Evolutionary conservation across 2,329 filamentous ascomycete genomes (phyloP), one percentile per base, ranked within the genome.

Genomic region (Xylaria sp.): DNA sequence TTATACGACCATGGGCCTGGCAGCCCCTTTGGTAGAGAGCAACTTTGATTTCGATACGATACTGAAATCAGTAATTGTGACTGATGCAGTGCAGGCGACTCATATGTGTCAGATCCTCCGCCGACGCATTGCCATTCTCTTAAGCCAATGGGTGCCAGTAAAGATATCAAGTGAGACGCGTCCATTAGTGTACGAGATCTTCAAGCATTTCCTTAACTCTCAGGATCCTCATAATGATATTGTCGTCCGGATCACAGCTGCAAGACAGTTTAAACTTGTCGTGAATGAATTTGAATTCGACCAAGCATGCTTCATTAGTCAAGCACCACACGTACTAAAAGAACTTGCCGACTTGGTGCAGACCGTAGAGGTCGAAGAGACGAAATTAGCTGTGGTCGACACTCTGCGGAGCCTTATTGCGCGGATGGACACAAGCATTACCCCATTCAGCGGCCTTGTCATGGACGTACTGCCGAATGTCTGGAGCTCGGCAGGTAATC

Each of bases 231-330:
- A 90, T 68, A 99, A 99, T 76, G 96, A 99, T 76, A 86, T 94
- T 62, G 94, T 98, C 0, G 96, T 99, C 39, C 90, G 94, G 15
- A 91, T 98, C 63, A 98, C 95, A 1, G 94, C 96, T 2, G 96
- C 93, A 6, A 88, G 94, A 64, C 93, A 97, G 75, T 88, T 99
- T 60, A 91, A 91, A 74, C 87, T 88, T 72, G 88, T 97, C 52
- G 89, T 93, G 0, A 92, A 98, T 74, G 94, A 97, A 52, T 94
- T 94, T 79, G 91, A 91, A 62, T 98, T 98, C 78, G 86, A 87
- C 12, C 86, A 90, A 1, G 88, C 92, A 4, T 82, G 85, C 12
- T 98, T 98, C 78, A 78, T 92, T 61, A 93, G 94, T 0, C 96
- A 91, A 78, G 92, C 93, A 0, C 86, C 92, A 0, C 87, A 91